A percentile compares a stretch with the other conserved stretches of the same genome.
phyloP scores from a whole-genome alignment of 345 rosid genomes.

The Ceriops tagal region DNA sequence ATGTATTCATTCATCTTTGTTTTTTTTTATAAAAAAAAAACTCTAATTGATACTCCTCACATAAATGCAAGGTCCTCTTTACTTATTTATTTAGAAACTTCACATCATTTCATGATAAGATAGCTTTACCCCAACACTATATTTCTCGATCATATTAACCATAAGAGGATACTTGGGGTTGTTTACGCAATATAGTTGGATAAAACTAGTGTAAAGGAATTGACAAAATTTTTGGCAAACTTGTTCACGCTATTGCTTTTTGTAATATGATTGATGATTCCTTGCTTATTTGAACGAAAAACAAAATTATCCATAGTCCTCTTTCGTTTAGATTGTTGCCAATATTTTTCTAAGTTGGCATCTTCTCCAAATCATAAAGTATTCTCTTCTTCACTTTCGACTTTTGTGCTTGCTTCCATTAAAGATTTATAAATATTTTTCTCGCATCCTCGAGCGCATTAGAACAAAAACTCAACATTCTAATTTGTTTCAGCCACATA shows the following conservation, averaged over 20 bases:
- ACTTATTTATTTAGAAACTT: neutral
- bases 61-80: neutral
- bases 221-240: neutral
- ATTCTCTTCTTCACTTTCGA: too few relatives aligned
- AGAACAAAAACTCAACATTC: too few relatives aligned
- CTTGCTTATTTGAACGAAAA: neutral
- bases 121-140: neutral
- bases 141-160: neutral
- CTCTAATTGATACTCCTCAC: neutral
- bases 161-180: neutral
- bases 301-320: too few relatives aligned
- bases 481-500: too few relatives aligned
- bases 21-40: neutral
- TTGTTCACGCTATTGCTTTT: neutral
- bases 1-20: neutral
- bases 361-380: too few relatives aligned
- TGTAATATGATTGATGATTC: neutral
- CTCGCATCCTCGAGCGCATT: too few relatives aligned
- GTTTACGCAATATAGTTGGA: slow-evolving; percentile 2
- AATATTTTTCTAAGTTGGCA: too few relatives aligned
- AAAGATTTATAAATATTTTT: too few relatives aligned
- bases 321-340: too few relatives aligned
- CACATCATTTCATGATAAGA: neutral
- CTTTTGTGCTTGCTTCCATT: too few relatives aligned
- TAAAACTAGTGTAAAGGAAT: neutral